Percentiles rank a stretch among this genome's conserved stretches.
Evolutionary conservation across 225 moss, liverwort and hornwort genomes (phyloP).

Genomic region (Sphagnum contortum): DNA sequence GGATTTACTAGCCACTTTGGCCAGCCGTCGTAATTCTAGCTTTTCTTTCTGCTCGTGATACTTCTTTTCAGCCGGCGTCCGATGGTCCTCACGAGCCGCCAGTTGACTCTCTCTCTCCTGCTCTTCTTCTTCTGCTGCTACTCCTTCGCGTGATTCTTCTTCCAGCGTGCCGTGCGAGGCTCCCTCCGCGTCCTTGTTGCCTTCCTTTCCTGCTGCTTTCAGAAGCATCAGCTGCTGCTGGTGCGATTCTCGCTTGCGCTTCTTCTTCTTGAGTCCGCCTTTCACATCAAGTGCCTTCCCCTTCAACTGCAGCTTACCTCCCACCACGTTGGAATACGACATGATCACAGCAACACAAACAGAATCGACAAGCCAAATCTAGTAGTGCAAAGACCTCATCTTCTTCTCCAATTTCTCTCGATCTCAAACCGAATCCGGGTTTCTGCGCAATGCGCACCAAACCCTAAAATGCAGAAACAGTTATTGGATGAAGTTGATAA

Average conservation of each 20-base stretch:
- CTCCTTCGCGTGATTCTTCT: conserved; percentile 10
- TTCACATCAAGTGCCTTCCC: conserved; percentile 70
- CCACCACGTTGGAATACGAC: conserved; percentile 64
- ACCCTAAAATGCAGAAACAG: no score
- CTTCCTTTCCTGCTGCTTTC: conserved; percentile 14
- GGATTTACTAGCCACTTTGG: conserved; percentile 70
- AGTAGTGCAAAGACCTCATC: no score
- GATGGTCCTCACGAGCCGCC: conserved; percentile 50
- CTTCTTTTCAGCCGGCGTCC: conserved; percentile 62
- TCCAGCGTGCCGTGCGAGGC: conserved; percentile 21
- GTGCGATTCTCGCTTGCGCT: conserved; percentile 39
- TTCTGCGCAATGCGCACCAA: no score
- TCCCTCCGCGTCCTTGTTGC: conserved; percentile 12
- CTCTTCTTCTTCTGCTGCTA: conserved; percentile 21
- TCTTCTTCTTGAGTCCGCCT: conserved; percentile 61
- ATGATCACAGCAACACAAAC: conserved; percentile 9
- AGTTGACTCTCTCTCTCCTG: conserved; percentile 41
- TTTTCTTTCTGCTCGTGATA: conserved; percentile 70
- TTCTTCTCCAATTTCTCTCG: no score
- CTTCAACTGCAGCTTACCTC: conserved; percentile 78
- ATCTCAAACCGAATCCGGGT: no score
- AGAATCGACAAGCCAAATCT: no score
- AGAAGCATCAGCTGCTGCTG: conserved; percentile 42
- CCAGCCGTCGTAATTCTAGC: conserved; percentile 51
- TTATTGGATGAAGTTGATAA: no score